Percentiles rank a stretch among this genome's conserved stretches.
Conservation (phyloP, 371 early-diverging fungal genomes). For the Mortierella sp. region DNA sequence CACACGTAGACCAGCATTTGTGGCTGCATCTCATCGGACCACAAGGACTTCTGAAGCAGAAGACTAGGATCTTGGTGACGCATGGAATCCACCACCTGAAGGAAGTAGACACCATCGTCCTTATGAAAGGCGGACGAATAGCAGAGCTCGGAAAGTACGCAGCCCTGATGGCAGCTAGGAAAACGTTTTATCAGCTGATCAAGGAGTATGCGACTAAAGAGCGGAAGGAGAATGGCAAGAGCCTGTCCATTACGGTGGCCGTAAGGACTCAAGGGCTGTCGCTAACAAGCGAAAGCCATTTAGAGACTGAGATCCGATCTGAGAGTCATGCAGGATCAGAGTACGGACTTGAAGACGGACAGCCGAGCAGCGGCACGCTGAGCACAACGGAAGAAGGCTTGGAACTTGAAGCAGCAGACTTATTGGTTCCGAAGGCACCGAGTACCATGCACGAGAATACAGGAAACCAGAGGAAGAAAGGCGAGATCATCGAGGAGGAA, state of each 20-base stretch:
- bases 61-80: constrained; percentile 87
- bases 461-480: not conserved
- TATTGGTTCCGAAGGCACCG: not conserved
- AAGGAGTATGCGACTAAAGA: constrained; percentile 51
- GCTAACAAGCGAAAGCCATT: too few species aligned
- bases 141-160: constrained; percentile 51
- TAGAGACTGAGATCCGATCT: not conserved
- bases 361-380: constrained; percentile 1
- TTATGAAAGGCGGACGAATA: constrained; percentile 66
- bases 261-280: too few species aligned
- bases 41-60: constrained; percentile 71
- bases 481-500: constrained; percentile 25
- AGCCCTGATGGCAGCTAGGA: constrained; percentile 55
- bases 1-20: constrained; percentile 89
- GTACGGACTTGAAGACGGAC: constrained; percentile 3
- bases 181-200: constrained; percentile 58
- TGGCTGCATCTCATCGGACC: constrained; percentile 75
- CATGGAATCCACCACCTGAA: constrained; percentile 83
- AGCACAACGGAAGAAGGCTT: constrained; percentile 11
- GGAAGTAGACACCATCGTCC: constrained; percentile 68
- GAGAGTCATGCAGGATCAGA: not conserved
- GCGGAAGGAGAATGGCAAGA: constrained; percentile 46
- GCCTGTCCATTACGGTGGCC: not conserved
- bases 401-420: not conserved
- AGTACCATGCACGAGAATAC: not conserved